Conservation (phyloP, 495 filamentous ascomycete species). For the Oidiodendron maius region DNA sequence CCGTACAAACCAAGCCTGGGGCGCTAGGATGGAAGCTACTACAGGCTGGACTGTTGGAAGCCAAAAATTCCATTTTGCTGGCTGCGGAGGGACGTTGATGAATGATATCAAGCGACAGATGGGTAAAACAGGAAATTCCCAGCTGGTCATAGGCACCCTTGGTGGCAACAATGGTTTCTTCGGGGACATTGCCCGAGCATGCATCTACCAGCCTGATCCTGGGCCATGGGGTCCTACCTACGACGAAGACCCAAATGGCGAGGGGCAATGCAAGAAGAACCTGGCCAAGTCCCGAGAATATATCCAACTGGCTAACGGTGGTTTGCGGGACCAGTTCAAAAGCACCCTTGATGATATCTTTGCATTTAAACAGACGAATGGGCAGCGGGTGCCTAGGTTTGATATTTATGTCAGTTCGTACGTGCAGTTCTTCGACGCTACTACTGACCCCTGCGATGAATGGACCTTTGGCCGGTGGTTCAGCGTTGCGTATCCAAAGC, state of each 20-base stretch:
- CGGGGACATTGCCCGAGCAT: slow-evolving; percentile 5
- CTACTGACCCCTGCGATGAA: slow-evolving; percentile 6
- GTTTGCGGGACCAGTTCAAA: too few species aligned
- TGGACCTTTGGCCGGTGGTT: slow-evolving; percentile 6
- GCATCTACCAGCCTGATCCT: slow-evolving; percentile 6
- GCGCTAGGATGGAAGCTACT: too few species aligned
- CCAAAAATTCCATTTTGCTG: too few species aligned
- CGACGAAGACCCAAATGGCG: slow-evolving; percentile 1
- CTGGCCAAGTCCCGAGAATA: neutral
- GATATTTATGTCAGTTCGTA: slow-evolving; percentile 9
- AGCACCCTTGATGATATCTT: too few species aligned
- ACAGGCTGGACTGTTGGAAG: too few species aligned
- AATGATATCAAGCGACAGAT: too few species aligned
- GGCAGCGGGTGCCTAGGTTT: too few species aligned
- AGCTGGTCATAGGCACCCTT: neutral
- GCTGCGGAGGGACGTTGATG: slow-evolving; percentile 6
- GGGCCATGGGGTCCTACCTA: neutral
- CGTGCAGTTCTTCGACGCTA: slow-evolving; percentile 7
- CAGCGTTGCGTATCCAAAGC: slow-evolving; percentile 2
- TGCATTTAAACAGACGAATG: too few species aligned
- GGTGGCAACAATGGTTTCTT: slow-evolving; percentile 5
- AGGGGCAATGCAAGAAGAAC: neutral
- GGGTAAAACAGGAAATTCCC: too few species aligned
- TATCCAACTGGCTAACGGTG: too few species aligned
- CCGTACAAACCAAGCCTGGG: too few species aligned